Evolutionary conservation across 2,329 filamentous ascomycete species (phyloP).

Genomic region (Epichloe aotearoae): DNA sequence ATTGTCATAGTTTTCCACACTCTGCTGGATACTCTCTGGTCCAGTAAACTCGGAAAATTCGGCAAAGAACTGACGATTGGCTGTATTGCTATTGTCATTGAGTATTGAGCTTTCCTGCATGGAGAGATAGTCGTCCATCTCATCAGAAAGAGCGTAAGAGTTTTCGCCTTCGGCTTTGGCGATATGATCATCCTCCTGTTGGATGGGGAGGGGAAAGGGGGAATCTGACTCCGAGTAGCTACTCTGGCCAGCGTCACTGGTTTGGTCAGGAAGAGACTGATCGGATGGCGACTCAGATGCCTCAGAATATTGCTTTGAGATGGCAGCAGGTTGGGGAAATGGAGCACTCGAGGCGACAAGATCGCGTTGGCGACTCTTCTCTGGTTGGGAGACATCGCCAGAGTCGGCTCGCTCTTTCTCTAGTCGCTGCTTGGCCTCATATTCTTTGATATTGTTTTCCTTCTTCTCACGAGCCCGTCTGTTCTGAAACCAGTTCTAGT

Average conservation of each 20-base stretch:
- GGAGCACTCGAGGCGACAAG: slow-evolving; percentile 28
- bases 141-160: slow-evolving; percentile 6
- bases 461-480: slow-evolving; percentile 52
- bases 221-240: slow-evolving; percentile 14
- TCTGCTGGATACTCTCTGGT: not conserved
- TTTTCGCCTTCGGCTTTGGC: slow-evolving; percentile 6
- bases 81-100: slow-evolving; percentile 3
- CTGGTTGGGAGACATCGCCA: slow-evolving; percentile 14
- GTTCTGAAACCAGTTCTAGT: slow-evolving; percentile 57
- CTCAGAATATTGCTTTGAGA: slow-evolving; percentile 7
- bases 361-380: slow-evolving; percentile 19
- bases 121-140: slow-evolving; percentile 10
- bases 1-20: slow-evolving; percentile 1
- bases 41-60: slow-evolving; percentile 2
- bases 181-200: not conserved
- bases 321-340: slow-evolving; percentile 19
- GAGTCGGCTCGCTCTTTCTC: slow-evolving; percentile 20
- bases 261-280: slow-evolving; percentile 9
- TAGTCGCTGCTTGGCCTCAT: slow-evolving; percentile 24
- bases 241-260: slow-evolving; percentile 16
- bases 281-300: slow-evolving; percentile 8
- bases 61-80: slow-evolving; percentile 2
- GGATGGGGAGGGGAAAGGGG: not conserved
- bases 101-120: slow-evolving; percentile 6
- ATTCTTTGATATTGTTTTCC: slow-evolving; percentile 38